Evolutionary conservation across 345 rosid species (phyloP), one percentile per base, ranked within the genome.

Genomic region (Brassica juncea): DNA sequence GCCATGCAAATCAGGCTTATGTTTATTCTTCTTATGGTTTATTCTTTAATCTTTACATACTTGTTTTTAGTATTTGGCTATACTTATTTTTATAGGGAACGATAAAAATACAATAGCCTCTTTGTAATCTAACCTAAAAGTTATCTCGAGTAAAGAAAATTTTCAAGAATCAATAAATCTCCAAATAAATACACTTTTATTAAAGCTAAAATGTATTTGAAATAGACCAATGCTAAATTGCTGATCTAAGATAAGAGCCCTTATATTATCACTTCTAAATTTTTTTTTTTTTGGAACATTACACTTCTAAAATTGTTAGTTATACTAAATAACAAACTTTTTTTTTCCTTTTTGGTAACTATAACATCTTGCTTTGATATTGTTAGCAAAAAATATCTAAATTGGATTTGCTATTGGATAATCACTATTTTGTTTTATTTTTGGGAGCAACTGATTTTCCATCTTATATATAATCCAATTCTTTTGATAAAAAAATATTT

Each of bases 191-290:
- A 7, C 49, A 63, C 10, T 74, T 63, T 21, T n/a, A 14, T 21
- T 32, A 66, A 66, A 34, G 57, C 23, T 63, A 30, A 16, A 19
- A 1, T 12, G 31, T 2, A 49, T 49, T 47, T 19, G 30, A 44
- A 73, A 30, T 63, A 63, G 70, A 47, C n/a, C 21, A 47, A 8
- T 30, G 21, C 32, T 72, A 60, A 39, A 63, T 12, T 30, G 14
- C 62, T 72, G 42, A 72, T 72, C 68, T n/a, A 39, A 60, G 68
- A 72, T 35, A 61, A 14, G 14, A 12, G 23, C 61, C 4, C 54
- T 32, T 74, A 74, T 52, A 65, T 74, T 74, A 10, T 52, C 71
- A 0, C 57, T 34, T 66, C 71, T 65, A 64, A 74, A 35, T 31
- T 31, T 3, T 31, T 31, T 31, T 19, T 31, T 31, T 31, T 31